Evolutionary conservation across 2,329 filamentous ascomycete species (phyloP), one percentile per base, ranked within the genome.

Genomic region (Penicillium corylophilum): DNA sequence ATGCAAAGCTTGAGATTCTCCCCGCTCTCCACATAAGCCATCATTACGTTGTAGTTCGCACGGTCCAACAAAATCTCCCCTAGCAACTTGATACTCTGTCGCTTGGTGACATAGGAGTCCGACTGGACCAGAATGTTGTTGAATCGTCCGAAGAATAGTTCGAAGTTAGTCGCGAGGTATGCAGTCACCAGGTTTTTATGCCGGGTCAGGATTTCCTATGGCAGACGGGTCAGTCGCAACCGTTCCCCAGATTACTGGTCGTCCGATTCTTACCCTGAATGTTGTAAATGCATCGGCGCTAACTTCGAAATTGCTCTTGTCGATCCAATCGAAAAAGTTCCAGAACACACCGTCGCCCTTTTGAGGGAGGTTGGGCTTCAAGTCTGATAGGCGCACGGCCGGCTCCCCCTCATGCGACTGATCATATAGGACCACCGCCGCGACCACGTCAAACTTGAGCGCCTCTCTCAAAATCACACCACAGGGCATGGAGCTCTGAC

Each of bases 11-110:
- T 99, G 63, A 99, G 82, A 68, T 99, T 92, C 69, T 97, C 93
- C 54, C 92, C 92, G 44, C 88, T 87, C 71, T 96, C 92, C 52
- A 99, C 94, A 69, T 97, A 99, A 56, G 88, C 85, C 51, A 93
- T 97, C 94, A 99, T 99, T 68, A 97, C 90, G 68, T 86, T 90
- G 77, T 99, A 99, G 74, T 99, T 97, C 57, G 93, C 90, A 39
- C 94, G 85, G 71, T 97, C 94, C 29, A 99, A 82, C 50, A 99
- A 77, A 43, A 99, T 90, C 75, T 99, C 94, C 47, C 94, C 94
- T 1, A 99, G 83, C 39, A 99, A 82, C 73, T 99, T 99, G 75
- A 97, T 97, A 15, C 91, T 96, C 74, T 99, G 94, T 44, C 94
- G 84, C 73, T 99, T 99, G 23, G 94, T 99, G 56, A 99, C 94